Evolutionary conservation across 2,329 filamentous ascomycete species (phyloP).

Genomic region (Fusarium dimerum): DNA sequence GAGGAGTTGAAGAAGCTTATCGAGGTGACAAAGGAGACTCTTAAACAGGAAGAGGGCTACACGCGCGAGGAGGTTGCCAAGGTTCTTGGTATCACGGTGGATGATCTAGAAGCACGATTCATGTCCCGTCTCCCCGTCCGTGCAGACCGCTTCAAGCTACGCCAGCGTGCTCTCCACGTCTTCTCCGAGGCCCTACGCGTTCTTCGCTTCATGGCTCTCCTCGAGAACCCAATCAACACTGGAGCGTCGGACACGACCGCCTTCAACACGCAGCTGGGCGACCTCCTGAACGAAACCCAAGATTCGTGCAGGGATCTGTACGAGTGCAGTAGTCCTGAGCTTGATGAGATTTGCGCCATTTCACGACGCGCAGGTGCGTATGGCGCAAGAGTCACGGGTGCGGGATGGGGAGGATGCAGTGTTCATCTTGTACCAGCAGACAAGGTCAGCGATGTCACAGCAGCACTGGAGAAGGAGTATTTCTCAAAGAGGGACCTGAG

Average conservation of each 20-base stretch:
- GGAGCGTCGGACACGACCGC: constrained; percentile 52
- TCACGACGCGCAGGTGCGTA: constrained; percentile 77
- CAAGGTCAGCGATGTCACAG: constrained; percentile 75
- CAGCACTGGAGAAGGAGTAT: constrained; percentile 79
- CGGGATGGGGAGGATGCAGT: constrained; percentile 95
- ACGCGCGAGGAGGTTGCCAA: constrained; percentile 81
- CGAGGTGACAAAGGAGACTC: constrained; percentile 66
- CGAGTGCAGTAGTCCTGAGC: constrained; percentile 88
- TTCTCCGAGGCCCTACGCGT: constrained; percentile 88
- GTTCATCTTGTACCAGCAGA: constrained; percentile 88
- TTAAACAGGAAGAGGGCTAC: constrained; percentile 81
- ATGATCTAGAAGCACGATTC: constrained; percentile 74
- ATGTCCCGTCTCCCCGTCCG: constrained; percentile 88
- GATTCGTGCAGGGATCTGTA: constrained; percentile 83
- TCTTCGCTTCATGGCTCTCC: constrained; percentile 75
- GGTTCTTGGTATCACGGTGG: constrained; percentile 67
- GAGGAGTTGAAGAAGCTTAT: constrained; percentile 76
- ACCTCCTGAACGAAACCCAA: constrained; percentile 87
- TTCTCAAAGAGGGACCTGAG: constrained; percentile 68
- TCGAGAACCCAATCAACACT: constrained; percentile 54
- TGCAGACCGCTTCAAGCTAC: constrained; percentile 82
- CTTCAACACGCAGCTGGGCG: constrained; percentile 72
- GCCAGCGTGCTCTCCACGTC: constrained; percentile 86
- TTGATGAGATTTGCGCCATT: constrained; percentile 85
- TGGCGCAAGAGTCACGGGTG: constrained; percentile 85